phyloP scores from a whole-genome alignment of 768 basidiomycete genomes.

The Trametes villosa region DNA sequence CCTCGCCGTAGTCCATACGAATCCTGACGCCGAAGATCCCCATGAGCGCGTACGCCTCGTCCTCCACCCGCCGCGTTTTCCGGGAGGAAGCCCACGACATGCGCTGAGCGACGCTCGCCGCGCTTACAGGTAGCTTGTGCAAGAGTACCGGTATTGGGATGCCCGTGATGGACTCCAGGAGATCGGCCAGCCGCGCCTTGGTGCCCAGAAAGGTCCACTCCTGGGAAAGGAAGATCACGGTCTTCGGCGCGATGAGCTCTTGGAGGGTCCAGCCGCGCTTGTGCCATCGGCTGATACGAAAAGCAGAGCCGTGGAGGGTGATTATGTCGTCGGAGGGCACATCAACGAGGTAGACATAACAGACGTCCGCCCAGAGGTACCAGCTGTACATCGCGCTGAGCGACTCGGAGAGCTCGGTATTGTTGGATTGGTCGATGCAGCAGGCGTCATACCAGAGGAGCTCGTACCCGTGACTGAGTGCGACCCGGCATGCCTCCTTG shows the following conservation, averaged over 20 bases:
- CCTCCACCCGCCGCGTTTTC: conserved; percentile 5
- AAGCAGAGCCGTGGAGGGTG: background rate
- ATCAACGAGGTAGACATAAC: background rate
- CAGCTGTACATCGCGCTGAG: conserved; percentile 10
- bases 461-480: background rate
- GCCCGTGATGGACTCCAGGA: conserved; percentile 1
- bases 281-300: background rate
- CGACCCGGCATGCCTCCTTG: no score
- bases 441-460: background rate
- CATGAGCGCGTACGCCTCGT: conserved; percentile 14
- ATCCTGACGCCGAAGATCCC: conserved; percentile 12
- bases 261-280: conserved; percentile 9
- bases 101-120: conserved; percentile 9
- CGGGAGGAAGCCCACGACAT: conserved; percentile 15
- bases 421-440: background rate
- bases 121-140: background rate
- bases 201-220: conserved; percentile 1
- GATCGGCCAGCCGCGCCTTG: background rate
- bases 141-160: conserved; percentile 1
- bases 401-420: conserved; percentile 8
- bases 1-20: conserved; percentile 13
- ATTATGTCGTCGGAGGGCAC: background rate
- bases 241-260: conserved; percentile 8
- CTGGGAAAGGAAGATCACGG: background rate
- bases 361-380: background rate